Percentiles rank a stretch among this genome's conserved stretches.
phyloP scores from a whole-genome alignment of 2,329 filamentous ascomycete genomes.

The Stemphylium vesicarium region DNA sequence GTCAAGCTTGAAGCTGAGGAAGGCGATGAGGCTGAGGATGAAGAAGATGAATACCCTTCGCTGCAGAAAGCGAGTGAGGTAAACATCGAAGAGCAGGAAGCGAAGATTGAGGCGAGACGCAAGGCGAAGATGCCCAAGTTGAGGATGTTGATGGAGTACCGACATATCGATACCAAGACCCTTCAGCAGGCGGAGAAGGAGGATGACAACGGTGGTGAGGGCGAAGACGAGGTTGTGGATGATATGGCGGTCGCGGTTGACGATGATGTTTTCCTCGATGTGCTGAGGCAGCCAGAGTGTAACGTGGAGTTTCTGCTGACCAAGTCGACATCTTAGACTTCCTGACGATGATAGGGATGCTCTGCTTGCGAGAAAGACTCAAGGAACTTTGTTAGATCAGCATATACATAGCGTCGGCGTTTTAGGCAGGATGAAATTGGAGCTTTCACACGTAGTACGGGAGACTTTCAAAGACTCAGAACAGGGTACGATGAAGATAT shows the following conservation, averaged over 20 bases:
- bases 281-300: slow-evolving; percentile 55
- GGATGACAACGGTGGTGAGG: background rate
- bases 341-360: background rate
- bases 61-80: slow-evolving; percentile 52
- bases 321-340: slow-evolving; percentile 43
- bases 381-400: background rate
- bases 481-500: too few relatives aligned
- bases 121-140: slow-evolving; percentile 52
- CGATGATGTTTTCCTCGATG: slow-evolving; percentile 58
- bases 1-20: slow-evolving; percentile 21
- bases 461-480: too few relatives aligned
- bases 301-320: slow-evolving; percentile 59
- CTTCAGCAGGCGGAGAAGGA: slow-evolving; percentile 21
- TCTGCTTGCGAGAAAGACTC: background rate
- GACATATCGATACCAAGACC: slow-evolving; percentile 55
- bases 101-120: slow-evolving; percentile 46
- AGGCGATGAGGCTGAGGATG: slow-evolving; percentile 30
- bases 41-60: slow-evolving; percentile 32
- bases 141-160: slow-evolving; percentile 61
- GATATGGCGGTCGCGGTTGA: slow-evolving; percentile 51
- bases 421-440: background rate
- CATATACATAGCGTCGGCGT: slow-evolving; percentile 10
- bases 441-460: too few relatives aligned
- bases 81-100: slow-evolving; percentile 56
- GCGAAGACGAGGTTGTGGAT: slow-evolving; percentile 28